Evolutionary conservation across 805 yeast species (phyloP), one percentile per base, ranked within the genome.

Genomic region (Wickerhamomyces silvicola): DNA sequence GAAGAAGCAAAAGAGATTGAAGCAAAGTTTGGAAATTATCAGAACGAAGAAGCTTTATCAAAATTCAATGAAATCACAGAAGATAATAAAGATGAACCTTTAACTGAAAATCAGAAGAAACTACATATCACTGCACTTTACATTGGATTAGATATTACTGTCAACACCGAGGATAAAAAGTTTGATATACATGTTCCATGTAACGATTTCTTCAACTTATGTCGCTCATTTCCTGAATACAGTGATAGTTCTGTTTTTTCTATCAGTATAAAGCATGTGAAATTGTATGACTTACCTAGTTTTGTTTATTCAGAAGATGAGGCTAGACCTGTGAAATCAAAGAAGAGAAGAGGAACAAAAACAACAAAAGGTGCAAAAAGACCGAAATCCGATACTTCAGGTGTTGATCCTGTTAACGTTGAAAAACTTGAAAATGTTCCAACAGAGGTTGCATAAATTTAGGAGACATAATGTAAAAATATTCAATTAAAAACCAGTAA

Each of bases 111-210:
- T 23, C 44, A 41, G 29, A 45, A 49, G 18, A 54, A 62, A 32
- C 59, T 84, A 10, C 80, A 78, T 52, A 55, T 87, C 4, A 80
- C 94, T 12, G 80, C 83, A 28, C 63, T 87, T 38, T 92, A 73
- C 57, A 75, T 92, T 47, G 98, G 97, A 1, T 59, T 92, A 28
- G 78, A 66, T 30, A 59, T 63, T 27, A 53, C 58, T 6, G 41
- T 43, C 7, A 50, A 54, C 17, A 46, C 43, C 21, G 70, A 70
- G 31, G 75, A 72, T 16, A 72, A 66, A 61, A 73, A 78, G 46
- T 68, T 88, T 45, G 95, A 87, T 54, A 80, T 90, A 36, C 94
- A 82, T 48, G 72, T 78, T 41, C 95, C 95, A 13, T 88, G 97
- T 53, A 71, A 84, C 14, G 97, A 92, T 39, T 92, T 90, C 55